phyloP scores from a whole-genome alignment of 2,329 filamentous ascomycete genomes.

The Parasarocladium wereldwijsianum region DNA sequence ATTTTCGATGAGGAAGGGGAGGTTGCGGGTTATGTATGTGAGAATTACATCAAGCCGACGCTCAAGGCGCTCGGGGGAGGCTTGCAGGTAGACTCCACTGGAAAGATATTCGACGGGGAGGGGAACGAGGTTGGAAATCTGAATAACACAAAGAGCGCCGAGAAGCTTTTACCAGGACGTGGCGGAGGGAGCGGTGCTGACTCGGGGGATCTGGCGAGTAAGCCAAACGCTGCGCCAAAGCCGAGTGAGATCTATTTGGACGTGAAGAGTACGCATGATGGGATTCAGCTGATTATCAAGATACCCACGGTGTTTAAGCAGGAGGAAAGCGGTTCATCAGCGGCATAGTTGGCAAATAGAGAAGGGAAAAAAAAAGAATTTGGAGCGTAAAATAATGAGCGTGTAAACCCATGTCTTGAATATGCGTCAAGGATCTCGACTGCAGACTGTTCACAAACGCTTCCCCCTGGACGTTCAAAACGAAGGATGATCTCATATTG shows the following conservation, averaged over 20 bases:
- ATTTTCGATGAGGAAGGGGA: slow-evolving; percentile 66
- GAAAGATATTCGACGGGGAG: slow-evolving; percentile 41
- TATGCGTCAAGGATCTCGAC: too few relatives aligned
- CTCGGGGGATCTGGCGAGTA: slow-evolving; percentile 7
- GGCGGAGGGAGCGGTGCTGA: neutral
- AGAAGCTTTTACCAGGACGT: neutral
- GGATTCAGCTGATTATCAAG: slow-evolving; percentile 41
- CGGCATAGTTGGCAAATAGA: too few relatives aligned
- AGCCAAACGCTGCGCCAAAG: slow-evolving; percentile 21
- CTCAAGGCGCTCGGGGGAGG: slow-evolving; percentile 36
- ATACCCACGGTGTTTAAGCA: slow-evolving; percentile 37
- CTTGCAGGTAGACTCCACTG: slow-evolving; percentile 39
- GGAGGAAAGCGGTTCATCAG: too few relatives aligned
- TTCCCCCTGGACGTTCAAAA: too few relatives aligned
- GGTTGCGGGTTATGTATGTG: slow-evolving; percentile 60
- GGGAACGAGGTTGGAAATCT: slow-evolving; percentile 49
- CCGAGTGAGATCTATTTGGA: slow-evolving; percentile 42
- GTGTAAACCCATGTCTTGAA: too few relatives aligned
- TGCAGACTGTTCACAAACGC: too few relatives aligned
- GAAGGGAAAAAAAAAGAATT: neutral
- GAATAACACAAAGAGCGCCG: slow-evolving; percentile 21
- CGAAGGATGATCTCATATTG: too few relatives aligned
- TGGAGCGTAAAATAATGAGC: too few relatives aligned
- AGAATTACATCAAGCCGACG: slow-evolving; percentile 35
- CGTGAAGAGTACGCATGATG: slow-evolving; percentile 41